These are phyloP conservation scores for Mortierella sp. DNA, from an alignment of 371 early-diverging fungal genomes.

Conservation along the genomic window DNA sequence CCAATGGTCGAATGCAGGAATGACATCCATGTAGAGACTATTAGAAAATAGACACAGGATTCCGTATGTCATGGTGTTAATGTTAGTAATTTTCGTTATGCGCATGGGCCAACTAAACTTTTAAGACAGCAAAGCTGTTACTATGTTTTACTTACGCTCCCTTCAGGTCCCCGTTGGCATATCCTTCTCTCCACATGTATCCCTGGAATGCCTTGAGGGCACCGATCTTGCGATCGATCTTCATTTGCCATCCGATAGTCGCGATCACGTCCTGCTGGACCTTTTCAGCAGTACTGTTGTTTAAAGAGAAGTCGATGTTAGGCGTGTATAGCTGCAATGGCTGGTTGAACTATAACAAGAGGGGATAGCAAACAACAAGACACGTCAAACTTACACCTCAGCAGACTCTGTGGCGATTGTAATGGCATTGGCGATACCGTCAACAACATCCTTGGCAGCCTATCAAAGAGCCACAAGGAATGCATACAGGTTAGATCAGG, in stretches of 20 bases:
- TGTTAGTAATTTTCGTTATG: neutral
- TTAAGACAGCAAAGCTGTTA: neutral
- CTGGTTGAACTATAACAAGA: neutral
- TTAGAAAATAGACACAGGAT: neutral
- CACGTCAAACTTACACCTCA: constrained; percentile 54
- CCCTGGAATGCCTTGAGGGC: constrained; percentile 95
- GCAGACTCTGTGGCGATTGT: constrained; percentile 63
- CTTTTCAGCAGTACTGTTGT: constrained; percentile 62
- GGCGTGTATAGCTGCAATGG: neutral
- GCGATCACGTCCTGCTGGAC: constrained; percentile 73
- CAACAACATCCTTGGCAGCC: constrained; percentile 72
- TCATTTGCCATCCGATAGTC: constrained; percentile 89
- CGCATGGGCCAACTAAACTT: neutral
- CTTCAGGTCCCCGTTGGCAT: constrained; percentile 79
- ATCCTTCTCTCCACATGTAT: constrained; percentile 94
- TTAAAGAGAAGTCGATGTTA: neutral
- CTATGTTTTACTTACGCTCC: constrained; percentile 73
- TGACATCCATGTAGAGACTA: constrained; percentile 91
- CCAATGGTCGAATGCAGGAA: constrained; percentile 82
- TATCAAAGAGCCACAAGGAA: constrained; percentile 23
- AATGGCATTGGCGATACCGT: constrained; percentile 63
- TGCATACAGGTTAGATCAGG: neutral
- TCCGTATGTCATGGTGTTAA: neutral
- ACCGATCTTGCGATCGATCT: constrained; percentile 86
- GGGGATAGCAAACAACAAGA: neutral